A percentile compares a stretch with the other conserved stretches of the same genome.
These are phyloP conservation scores for Calocybe gangraenosa DNA, from an alignment of 768 basidiomycete species.

Conservation along the genomic window DNA sequence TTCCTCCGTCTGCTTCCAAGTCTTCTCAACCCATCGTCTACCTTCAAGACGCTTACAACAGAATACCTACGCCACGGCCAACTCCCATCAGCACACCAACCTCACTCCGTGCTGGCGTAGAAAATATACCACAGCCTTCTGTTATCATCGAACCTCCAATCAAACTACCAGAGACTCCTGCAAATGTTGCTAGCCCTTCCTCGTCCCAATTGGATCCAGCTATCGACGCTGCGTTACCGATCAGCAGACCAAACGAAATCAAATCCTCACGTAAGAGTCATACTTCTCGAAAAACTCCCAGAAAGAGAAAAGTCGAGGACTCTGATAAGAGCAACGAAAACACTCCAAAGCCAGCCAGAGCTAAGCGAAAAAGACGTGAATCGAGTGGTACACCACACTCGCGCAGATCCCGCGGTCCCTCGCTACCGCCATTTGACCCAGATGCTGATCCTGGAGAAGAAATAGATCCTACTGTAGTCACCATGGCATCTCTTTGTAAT, in stretches of 20 bases:
- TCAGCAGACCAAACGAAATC: too few species aligned
- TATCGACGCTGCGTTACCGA: too few species aligned
- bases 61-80: not conserved
- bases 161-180: not conserved
- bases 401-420: slow-evolving; percentile 42
- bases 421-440: slow-evolving; percentile 53
- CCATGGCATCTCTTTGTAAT: slow-evolving; percentile 75
- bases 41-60: not conserved
- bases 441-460: slow-evolving; percentile 69
- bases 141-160: not conserved
- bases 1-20: not conserved
- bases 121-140: slow-evolving; percentile 7
- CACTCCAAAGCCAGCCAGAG: not conserved
- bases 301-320: slow-evolving; percentile 16
- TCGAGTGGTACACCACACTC: slow-evolving; percentile 24
- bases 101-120: slow-evolving; percentile 6
- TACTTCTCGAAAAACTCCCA: slow-evolving; percentile 3
- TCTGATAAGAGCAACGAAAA: slow-evolving; percentile 16
- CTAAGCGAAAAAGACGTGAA: slow-evolving; percentile 22
- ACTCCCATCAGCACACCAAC: not conserved
- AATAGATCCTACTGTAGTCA: slow-evolving; percentile 77
- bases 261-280: not conserved
- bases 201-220: too few species aligned
- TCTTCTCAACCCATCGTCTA: not conserved
- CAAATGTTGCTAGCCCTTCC: too few species aligned